phyloP scores from a whole-genome alignment of 495 filamentous ascomycete species.

The Trichodelitschia bisporula region DNA sequence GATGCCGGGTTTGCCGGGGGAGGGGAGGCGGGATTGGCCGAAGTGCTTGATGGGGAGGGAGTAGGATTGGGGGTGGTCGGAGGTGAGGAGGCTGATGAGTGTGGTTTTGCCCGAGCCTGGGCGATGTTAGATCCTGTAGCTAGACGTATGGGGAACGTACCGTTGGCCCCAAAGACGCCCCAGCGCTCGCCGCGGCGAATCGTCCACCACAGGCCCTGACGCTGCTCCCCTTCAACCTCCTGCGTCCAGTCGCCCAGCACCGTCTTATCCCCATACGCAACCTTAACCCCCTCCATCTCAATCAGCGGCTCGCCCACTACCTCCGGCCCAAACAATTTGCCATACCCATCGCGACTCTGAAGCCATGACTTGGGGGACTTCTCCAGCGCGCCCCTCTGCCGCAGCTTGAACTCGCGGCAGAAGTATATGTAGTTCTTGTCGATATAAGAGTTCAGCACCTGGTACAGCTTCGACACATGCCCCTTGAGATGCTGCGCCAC shows the following conservation, averaged over 20 bases:
- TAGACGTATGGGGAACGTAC: neutral
- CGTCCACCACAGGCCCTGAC: conserved; percentile 53
- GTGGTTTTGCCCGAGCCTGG: conserved; percentile 85
- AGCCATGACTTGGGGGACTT: too few species aligned
- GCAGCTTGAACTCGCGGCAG: too few species aligned
- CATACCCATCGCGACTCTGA: neutral
- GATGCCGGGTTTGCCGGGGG: conserved; percentile 43
- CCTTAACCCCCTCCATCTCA: conserved; percentile 60
- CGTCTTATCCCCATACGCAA: conserved; percentile 53
- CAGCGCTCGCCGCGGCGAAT: conserved; percentile 65
- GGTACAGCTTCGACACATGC: neutral
- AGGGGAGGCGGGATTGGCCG: conserved; percentile 53
- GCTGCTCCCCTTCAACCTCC: conserved; percentile 18
- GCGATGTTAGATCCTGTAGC: conserved; percentile 4
- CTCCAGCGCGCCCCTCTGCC: too few species aligned
- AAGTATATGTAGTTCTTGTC: too few species aligned
- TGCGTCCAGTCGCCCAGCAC: conserved; percentile 63
- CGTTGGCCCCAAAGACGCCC: conserved; percentile 82
- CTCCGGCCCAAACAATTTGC: too few species aligned
- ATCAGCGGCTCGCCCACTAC: conserved; percentile 37
- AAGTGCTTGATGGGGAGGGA: conserved; percentile 70
- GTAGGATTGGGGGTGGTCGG: conserved; percentile 88
- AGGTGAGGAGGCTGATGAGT: conserved; percentile 71
- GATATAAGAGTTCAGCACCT: too few species aligned
- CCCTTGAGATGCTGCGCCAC: too few species aligned